Base-by-base conservation (phyloP, 768 basidiomycete genomes). In the Lactifluus volemus region DNA sequence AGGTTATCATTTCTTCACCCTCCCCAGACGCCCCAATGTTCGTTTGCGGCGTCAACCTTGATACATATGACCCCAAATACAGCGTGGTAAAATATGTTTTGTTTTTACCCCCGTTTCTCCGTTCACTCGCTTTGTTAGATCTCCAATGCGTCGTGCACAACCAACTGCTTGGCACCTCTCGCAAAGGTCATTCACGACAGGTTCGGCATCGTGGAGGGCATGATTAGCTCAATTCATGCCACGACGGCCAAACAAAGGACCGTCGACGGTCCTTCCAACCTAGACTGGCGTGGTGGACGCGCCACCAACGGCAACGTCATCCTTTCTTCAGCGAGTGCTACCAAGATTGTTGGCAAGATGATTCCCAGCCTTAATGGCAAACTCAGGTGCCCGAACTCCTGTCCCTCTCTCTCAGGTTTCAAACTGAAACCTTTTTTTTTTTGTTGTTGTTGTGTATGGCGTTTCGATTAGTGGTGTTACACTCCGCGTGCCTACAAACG, bases 131-230 rank as follows among this genome's bases (percentile, higher is more conserved):
- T 56, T 56, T 58, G 51, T 48, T 67, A 86, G 84, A 91, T 98
- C 75, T 99, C 96, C 68, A 98, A 99, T 77, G 96, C 96, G 36
- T 98, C 95, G 21, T 98, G 96, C 85, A 98, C 96, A 49, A 99
- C 96, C 75, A 99, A 99, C 86, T 99, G 96, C 77, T 84, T 99
- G 61, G 96, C 96, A n/a, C 93, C 96, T 65, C 84, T 99, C 63
- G 96, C 95, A 74, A 99, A 99, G 82, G 88, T 98, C 75, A 81
- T 99, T 80, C 69, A 99, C 77, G 97, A 98, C 84, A 93, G 92
- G 64, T 98, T 91, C 71, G 91, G 89, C 69, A 95, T 99, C 70
- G 81, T 89, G 63, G 96, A 99, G 79, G 96, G 89, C 72, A 82
- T 99, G 74, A 98, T 98, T 96, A 95, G 89, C 77, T 98, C 96